Percentiles rank a stretch among this genome's conserved stretches.
These are phyloP conservation scores for Paecilomyces variotii DNA, from an alignment of 2,329 filamentous ascomycete genomes.

Conservation along the genomic window DNA sequence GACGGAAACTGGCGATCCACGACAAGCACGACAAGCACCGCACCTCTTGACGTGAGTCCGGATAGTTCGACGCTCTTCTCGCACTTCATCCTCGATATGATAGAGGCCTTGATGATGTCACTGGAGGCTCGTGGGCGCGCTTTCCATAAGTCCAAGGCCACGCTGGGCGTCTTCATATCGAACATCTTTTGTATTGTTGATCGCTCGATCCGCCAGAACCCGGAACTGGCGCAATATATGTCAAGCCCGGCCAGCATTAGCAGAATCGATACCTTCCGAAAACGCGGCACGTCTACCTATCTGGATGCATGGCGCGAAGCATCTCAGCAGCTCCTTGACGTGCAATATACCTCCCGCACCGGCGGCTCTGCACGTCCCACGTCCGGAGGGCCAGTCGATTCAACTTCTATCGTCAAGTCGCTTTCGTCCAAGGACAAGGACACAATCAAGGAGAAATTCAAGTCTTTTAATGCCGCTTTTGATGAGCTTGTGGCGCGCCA, in stretches of 20 bases:
- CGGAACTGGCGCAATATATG: constrained; percentile 67
- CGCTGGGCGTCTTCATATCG: constrained; percentile 80
- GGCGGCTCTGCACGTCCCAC: constrained; percentile 52
- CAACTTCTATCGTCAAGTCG: constrained; percentile 72
- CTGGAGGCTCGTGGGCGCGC: constrained; percentile 66
- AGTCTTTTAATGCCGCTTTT: constrained; percentile 80
- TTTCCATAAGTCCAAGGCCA: constrained; percentile 67
- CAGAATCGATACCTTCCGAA: constrained; percentile 74
- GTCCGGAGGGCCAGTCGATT: constrained; percentile 61
- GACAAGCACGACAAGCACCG: constrained; percentile 57
- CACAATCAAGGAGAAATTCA: constrained; percentile 92
- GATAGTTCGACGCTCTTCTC: constrained; percentile 83
- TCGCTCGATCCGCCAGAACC: constrained; percentile 66
- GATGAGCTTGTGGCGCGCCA: constrained; percentile 81
- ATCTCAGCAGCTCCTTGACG: constrained; percentile 76
- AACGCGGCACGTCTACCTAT: constrained; percentile 75
- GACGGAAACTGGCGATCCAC: constrained; percentile 78
- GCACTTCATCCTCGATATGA: constrained; percentile 81
- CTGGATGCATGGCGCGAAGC: constrained; percentile 83
- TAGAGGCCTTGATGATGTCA: constrained; percentile 68
- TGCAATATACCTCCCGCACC: constrained; percentile 77
- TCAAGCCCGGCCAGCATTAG: constrained; percentile 52
- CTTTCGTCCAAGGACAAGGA: constrained; percentile 89
- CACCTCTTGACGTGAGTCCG: constrained; percentile 76
- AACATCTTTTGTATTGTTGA: constrained; percentile 82